phyloP scores from a whole-genome alignment of 2,329 filamentous ascomycete genomes.

The Pseudogymnoascus sp. region DNA sequence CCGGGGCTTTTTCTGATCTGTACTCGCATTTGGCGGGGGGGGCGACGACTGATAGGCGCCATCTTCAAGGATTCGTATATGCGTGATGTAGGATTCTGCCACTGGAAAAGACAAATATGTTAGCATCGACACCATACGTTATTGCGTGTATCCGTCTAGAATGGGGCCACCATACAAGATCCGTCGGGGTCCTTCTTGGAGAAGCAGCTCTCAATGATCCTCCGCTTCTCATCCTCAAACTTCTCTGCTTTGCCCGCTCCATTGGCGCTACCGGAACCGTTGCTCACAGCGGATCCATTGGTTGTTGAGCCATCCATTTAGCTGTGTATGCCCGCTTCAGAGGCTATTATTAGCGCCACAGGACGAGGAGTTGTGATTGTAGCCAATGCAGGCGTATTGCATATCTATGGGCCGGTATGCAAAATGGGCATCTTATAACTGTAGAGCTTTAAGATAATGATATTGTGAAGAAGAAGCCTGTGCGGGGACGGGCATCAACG shows the following conservation, averaged over 20 bases:
- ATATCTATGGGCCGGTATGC: neutral
- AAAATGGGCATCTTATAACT: slow-evolving; percentile 6
- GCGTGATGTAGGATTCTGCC: slow-evolving; percentile 93
- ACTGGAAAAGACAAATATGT: slow-evolving; percentile 38
- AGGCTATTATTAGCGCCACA: neutral
- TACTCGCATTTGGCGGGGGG: slow-evolving; percentile 67
- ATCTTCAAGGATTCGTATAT: slow-evolving; percentile 87
- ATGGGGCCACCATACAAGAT: slow-evolving; percentile 52
- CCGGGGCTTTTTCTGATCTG: slow-evolving; percentile 74
- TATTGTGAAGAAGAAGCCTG: neutral
- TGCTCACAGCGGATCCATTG: slow-evolving; percentile 27
- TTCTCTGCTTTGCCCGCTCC: slow-evolving; percentile 47
- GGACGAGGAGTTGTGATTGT: neutral
- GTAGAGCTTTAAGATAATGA: neutral
- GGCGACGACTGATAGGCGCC: slow-evolving; percentile 73
- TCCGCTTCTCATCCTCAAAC: slow-evolving; percentile 93
- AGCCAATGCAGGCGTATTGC: slow-evolving; percentile 4
- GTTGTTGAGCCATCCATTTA: slow-evolving; percentile 27
- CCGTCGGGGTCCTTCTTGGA: slow-evolving; percentile 81
- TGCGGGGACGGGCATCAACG: neutral
- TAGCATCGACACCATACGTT: slow-evolving; percentile 13
- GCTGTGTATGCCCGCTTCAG: slow-evolving; percentile 17
- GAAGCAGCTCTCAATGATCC: slow-evolving; percentile 94
- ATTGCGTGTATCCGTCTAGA: neutral
- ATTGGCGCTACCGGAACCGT: slow-evolving; percentile 18